Percentiles rank a stretch among this genome's conserved stretches.
phyloP scores from a whole-genome alignment of 306 rosid species.

The Ziziphus jujuba region DNA sequence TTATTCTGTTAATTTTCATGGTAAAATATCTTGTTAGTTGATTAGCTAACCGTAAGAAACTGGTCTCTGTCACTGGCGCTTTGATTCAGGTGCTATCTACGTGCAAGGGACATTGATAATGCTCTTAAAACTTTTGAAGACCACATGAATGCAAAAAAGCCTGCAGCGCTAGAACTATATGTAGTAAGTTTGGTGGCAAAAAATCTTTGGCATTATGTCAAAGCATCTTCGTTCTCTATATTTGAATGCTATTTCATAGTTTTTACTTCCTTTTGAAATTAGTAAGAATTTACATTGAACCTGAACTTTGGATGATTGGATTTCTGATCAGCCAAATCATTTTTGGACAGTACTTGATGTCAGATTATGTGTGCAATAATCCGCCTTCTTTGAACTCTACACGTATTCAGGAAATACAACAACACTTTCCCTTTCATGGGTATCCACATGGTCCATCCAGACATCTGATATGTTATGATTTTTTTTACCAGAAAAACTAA shows the following conservation, averaged over 20 bases:
- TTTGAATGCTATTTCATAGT: not conserved
- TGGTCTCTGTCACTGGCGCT: conserved; percentile 24
- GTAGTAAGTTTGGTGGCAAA: conserved; percentile 47
- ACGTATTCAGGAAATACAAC: no score
- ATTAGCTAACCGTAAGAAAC: no score
- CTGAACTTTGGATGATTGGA: not conserved
- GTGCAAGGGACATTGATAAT: conserved; percentile 73
- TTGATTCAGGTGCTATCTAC: conserved; percentile 71
- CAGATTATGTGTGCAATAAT: no score
- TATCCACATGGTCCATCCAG: no score
- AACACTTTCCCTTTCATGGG: no score
- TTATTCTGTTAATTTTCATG: not conserved
- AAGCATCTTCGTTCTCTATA: conserved; percentile 9
- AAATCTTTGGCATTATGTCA: conserved; percentile 9
- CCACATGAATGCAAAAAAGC: conserved; percentile 36
- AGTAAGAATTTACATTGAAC: not conserved
- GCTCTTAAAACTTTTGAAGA: conserved; percentile 62
- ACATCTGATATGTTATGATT: no score
- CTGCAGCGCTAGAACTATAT: conserved; percentile 50
- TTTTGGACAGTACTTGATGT: no score
- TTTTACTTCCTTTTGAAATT: not conserved
- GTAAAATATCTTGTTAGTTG: not conserved
- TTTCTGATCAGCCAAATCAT: not conserved
- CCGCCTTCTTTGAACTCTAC: no score
- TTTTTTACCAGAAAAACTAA: no score